These are phyloP conservation scores for Galeopsis tetrahit DNA, from an alignment of 257 asterid species.

Conservation along the genomic window DNA sequence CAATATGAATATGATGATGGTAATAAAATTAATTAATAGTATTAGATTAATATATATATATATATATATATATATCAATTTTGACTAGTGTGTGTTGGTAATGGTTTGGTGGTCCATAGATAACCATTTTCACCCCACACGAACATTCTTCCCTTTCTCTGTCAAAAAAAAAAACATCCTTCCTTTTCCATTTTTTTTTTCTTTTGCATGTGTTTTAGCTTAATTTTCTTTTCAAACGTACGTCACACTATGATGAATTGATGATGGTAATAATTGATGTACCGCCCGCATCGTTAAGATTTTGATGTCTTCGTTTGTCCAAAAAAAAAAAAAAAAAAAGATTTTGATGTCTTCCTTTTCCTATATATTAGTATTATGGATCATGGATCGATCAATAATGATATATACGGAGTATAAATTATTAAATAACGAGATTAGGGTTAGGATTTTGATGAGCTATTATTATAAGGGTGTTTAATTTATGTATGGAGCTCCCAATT, in stretches of 20 bases:
- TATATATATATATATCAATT: not conserved
- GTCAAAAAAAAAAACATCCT: too few species aligned
- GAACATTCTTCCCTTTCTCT: not conserved
- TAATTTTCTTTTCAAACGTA: constrained; percentile 27
- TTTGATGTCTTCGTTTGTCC: not conserved
- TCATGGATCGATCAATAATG: not conserved
- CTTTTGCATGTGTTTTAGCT: constrained; percentile 6
- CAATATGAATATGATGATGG: too few species aligned
- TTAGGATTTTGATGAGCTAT: too few species aligned
- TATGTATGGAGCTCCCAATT: too few species aligned
- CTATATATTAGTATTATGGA: not conserved
- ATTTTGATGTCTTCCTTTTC: not conserved
- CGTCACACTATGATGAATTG: constrained; percentile 20
- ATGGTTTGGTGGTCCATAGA: constrained; percentile 35
- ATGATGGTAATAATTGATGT: constrained; percentile 5
- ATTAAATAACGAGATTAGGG: not conserved
- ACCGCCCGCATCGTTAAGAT: too few species aligned
- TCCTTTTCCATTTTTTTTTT: not conserved
- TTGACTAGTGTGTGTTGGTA: constrained; percentile 22
- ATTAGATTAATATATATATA: too few species aligned
- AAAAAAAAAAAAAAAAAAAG: not conserved
- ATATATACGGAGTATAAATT: not conserved
- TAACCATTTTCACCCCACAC: constrained; percentile 28
- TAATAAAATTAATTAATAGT: too few species aligned
- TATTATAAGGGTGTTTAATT: too few species aligned